Conservation (phyloP, 805 yeast species). For the Blastobotrys robertii region DNA sequence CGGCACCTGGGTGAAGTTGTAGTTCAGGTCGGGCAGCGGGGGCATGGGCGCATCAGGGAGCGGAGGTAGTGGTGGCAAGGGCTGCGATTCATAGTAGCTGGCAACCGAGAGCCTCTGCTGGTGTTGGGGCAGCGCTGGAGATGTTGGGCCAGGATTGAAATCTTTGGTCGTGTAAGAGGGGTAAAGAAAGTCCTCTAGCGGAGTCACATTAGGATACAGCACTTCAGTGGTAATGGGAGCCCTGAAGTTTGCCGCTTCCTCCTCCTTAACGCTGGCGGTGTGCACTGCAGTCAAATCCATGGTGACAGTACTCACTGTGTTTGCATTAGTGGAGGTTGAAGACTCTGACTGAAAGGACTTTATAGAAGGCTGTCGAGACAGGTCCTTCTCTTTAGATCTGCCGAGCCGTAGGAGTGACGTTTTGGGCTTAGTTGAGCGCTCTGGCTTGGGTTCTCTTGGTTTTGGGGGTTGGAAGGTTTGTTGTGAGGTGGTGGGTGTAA, state of each 20-base stretch:
- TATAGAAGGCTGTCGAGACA: no score
- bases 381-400: no score
- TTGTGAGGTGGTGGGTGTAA: no score
- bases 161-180: neutral
- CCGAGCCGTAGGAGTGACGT: no score
- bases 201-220: constrained; percentile 1
- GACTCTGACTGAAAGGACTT: no score
- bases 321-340: no score
- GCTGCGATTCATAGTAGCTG: neutral
- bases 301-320: no score
- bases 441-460: no score
- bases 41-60: neutral
- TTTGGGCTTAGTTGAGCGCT: no score
- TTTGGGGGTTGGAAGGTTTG: no score
- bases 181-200: constrained; percentile 1
- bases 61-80: neutral
- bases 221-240: neutral
- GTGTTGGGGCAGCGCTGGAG: neutral
- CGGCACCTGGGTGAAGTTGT: neutral
- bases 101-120: neutral
- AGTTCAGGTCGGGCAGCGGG: neutral
- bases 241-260: neutral
- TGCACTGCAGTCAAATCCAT: no score
- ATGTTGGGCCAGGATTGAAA: neutral
- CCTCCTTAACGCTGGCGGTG: no score